Conservation (phyloP, 2,329 filamentous ascomycete species). For the Paraphoma sp. region DNA sequence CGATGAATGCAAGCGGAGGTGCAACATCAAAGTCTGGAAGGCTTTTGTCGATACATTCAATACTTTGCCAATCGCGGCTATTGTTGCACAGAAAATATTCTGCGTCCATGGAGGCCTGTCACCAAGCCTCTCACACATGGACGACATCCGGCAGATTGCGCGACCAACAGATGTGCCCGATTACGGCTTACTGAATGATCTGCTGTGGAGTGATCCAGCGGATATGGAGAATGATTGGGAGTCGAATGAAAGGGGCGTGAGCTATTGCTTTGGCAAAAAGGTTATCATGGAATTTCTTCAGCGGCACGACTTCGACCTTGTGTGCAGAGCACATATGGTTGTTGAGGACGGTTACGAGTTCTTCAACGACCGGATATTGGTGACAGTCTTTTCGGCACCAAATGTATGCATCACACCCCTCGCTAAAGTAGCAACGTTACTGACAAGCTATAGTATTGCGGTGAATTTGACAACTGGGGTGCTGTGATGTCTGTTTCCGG, state of each 20-base stretch:
- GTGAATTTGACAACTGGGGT: conserved; percentile 99
- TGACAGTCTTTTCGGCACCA: conserved; percentile 96
- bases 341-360: conserved; percentile 99
- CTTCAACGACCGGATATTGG: conserved; percentile 91
- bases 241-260: conserved; percentile 94
- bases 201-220: conserved; percentile 96
- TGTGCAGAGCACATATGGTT: conserved; percentile 98
- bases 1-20: conserved; percentile 95
- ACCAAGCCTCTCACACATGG: conserved; percentile 93
- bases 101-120: conserved; percentile 96
- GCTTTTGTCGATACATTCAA: conserved; percentile 98
- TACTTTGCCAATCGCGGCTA: conserved; percentile 91
- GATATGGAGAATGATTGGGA: conserved; percentile 99
- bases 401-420: conserved; percentile 72
- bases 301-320: conserved; percentile 94
- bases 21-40: conserved; percentile 98
- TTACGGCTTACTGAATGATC: conserved; percentile 91
- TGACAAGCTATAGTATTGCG: conserved; percentile 76
- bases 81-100: conserved; percentile 96
- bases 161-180: conserved; percentile 97
- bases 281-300: conserved; percentile 96
- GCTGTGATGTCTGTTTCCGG: conserved; percentile 97
- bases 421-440: conserved; percentile 11
- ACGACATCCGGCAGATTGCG: conserved; percentile 95
- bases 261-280: conserved; percentile 98